Percentiles rank a stretch among this genome's conserved stretches.
phyloP scores from a whole-genome alignment of 352 stramenopile species.

The Phytophthora ohioensis region DNA sequence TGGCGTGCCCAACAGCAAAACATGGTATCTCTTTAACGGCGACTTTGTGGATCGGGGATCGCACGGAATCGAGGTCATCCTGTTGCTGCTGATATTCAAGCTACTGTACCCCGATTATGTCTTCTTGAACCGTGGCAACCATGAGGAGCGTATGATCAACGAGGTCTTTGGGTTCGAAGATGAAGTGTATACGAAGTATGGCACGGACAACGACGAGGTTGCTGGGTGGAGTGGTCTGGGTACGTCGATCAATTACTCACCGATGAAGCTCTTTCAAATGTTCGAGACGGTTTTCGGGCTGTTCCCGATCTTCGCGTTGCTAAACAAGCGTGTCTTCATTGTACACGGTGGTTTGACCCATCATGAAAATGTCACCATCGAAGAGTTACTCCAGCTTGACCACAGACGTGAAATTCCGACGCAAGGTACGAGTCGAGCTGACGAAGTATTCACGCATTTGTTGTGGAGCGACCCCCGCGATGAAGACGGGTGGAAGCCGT shows the following conservation, averaged over 20 bases:
- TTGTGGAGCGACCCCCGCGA: slow-evolving; percentile 93
- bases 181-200: slow-evolving; percentile 86
- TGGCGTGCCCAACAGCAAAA: slow-evolving; percentile 87
- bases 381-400: slow-evolving; percentile 86
- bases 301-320: slow-evolving; percentile 91
- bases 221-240: slow-evolving; percentile 65
- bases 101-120: slow-evolving; percentile 89
- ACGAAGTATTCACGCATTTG: slow-evolving; percentile 92
- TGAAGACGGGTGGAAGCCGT: slow-evolving; percentile 66
- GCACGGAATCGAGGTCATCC: slow-evolving; percentile 93
- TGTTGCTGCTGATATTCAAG: slow-evolving; percentile 92
- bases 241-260: slow-evolving; percentile 75
- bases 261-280: slow-evolving; percentile 82
- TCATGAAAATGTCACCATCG: slow-evolving; percentile 88
- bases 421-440: slow-evolving; percentile 77
- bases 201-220: slow-evolving; percentile 80
- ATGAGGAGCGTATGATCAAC: slow-evolving; percentile 95
- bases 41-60: slow-evolving; percentile 96
- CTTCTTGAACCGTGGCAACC: slow-evolving; percentile 96
- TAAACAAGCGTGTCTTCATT: slow-evolving; percentile 93
- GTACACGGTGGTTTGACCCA: slow-evolving; percentile 93
- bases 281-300: slow-evolving; percentile 89
- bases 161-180: slow-evolving; percentile 91
- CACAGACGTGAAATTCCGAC: slow-evolving; percentile 91
- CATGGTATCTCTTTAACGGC: slow-evolving; percentile 96